phyloP scores from a whole-genome alignment of 352 stramenopile genomes.

The Pythium phragmitis region DNA sequence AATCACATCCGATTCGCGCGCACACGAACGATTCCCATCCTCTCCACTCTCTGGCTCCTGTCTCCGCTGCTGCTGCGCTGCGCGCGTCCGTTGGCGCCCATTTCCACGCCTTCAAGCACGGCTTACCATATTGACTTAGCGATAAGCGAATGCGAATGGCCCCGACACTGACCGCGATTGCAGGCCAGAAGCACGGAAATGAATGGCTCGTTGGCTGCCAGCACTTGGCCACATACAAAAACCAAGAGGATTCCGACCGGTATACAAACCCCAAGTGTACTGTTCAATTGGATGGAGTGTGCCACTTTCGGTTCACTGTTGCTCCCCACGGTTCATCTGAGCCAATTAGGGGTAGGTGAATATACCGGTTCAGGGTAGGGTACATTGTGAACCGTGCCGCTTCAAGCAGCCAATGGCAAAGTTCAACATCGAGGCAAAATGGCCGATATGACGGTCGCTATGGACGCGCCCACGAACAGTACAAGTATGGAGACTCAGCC shows the following conservation, averaged over 20 bases:
- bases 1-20: not conserved
- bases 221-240: constrained; percentile 41
- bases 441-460: not conserved
- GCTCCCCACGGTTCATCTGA: constrained; percentile 7
- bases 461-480: not conserved
- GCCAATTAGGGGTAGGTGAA: not conserved
- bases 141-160: constrained; percentile 88
- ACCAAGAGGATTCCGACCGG: constrained; percentile 18
- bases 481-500: not conserved
- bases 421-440: constrained; percentile 1
- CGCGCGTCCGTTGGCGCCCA: not conserved
- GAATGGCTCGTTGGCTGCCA: constrained; percentile 80
- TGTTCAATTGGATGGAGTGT: constrained; percentile 29
- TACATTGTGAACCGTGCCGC: constrained; percentile 22
- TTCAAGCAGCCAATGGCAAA: constrained; percentile 7
- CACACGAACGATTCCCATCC: not conserved
- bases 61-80: not conserved
- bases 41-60: not conserved
- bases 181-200: constrained; percentile 44
- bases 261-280: constrained; percentile 44
- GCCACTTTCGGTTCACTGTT: constrained; percentile 18
- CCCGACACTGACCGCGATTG: constrained; percentile 32
- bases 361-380: not conserved
- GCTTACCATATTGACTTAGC: constrained; percentile 90
- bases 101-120: constrained; percentile 9